These are phyloP conservation scores for Mollisiaceae sp. DNA, from an alignment of 2,329 filamentous ascomycete species.

Conservation along the genomic window DNA sequence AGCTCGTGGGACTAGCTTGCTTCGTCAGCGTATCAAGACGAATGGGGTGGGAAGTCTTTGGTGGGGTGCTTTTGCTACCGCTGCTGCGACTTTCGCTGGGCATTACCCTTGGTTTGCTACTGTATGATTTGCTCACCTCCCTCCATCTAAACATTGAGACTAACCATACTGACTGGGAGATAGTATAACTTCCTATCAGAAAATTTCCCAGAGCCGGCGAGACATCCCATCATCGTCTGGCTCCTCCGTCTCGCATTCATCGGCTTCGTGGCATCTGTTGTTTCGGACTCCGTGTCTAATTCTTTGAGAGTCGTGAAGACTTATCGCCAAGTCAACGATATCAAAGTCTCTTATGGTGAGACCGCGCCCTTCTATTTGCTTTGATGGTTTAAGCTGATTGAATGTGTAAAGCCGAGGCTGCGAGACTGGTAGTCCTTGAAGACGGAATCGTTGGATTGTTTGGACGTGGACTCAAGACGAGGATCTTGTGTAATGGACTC, in stretches of 20 bases:
- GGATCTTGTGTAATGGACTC: conserved; percentile 54
- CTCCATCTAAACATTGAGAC: no score
- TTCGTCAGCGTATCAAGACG: conserved; percentile 51
- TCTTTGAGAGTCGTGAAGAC: conserved; percentile 55
- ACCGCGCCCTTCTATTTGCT: not conserved
- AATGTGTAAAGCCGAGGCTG: conserved; percentile 47
- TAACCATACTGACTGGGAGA: no score
- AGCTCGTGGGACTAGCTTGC: conserved; percentile 47
- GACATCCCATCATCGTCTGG: conserved; percentile 48
- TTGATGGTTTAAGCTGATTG: not conserved
- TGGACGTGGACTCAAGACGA: conserved; percentile 52
- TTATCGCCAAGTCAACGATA: conserved; percentile 56
- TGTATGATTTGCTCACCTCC: conserved; percentile 29
- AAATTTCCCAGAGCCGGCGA: conserved; percentile 48
- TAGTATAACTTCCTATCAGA: conserved; percentile 50
- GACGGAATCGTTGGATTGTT: conserved; percentile 51
- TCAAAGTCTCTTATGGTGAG: conserved; percentile 52
- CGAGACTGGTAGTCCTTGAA: conserved; percentile 46
- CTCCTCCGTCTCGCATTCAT: conserved; percentile 50
- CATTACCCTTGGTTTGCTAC: conserved; percentile 58
- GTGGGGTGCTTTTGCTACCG: conserved; percentile 56
- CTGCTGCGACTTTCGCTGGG: conserved; percentile 54
- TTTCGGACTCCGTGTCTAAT: conserved; percentile 54
- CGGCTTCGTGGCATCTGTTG: conserved; percentile 51
- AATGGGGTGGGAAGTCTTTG: conserved; percentile 53